Evolutionary conservation across 2,329 filamentous ascomycete genomes (phyloP).

Genomic region (Colletotrichum ledebouriae): DNA sequence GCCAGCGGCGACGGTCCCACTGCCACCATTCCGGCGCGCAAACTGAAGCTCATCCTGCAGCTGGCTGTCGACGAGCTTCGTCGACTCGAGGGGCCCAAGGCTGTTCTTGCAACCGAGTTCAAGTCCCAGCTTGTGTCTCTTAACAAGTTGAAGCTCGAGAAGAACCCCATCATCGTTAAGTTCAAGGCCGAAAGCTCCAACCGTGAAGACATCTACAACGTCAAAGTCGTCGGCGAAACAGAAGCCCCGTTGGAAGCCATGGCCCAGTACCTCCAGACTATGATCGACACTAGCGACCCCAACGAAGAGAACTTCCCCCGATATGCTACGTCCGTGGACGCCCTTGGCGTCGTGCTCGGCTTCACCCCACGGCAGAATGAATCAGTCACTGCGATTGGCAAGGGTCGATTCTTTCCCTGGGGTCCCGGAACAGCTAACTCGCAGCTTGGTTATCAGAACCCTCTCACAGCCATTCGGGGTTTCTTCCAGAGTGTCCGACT

Average conservation of each 20-base stretch:
- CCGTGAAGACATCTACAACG: slow-evolving; percentile 53
- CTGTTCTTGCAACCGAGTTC: slow-evolving; percentile 62
- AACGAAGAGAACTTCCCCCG: slow-evolving; percentile 60
- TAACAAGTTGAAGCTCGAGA: slow-evolving; percentile 52
- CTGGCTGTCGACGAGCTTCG: slow-evolving; percentile 54
- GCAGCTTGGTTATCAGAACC: slow-evolving; percentile 48
- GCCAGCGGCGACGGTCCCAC: slow-evolving; percentile 27
- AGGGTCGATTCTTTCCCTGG: slow-evolving; percentile 63
- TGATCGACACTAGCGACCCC: slow-evolving; percentile 53
- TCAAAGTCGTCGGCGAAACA: slow-evolving; percentile 57
- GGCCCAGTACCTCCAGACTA: slow-evolving; percentile 59
- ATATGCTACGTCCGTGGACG: slow-evolving; percentile 62
- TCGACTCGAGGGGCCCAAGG: slow-evolving; percentile 46
- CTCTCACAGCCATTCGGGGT: slow-evolving; percentile 61
- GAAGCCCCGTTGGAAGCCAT: slow-evolving; percentile 57
- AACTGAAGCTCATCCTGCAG: slow-evolving; percentile 58
- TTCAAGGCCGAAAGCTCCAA: slow-evolving; percentile 52
- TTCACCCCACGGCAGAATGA: slow-evolving; percentile 55
- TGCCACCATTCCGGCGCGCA: slow-evolving; percentile 57
- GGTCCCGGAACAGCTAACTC: slow-evolving; percentile 47
- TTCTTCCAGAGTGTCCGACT: slow-evolving; percentile 69
- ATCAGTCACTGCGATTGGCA: slow-evolving; percentile 58
- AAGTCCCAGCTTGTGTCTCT: slow-evolving; percentile 62
- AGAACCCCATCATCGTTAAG: slow-evolving; percentile 52
- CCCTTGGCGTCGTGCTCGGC: slow-evolving; percentile 66